These are phyloP conservation scores for Aspergillus pseudonomiae DNA, from an alignment of 2,329 filamentous ascomycete species.

Conservation along the genomic window DNA sequence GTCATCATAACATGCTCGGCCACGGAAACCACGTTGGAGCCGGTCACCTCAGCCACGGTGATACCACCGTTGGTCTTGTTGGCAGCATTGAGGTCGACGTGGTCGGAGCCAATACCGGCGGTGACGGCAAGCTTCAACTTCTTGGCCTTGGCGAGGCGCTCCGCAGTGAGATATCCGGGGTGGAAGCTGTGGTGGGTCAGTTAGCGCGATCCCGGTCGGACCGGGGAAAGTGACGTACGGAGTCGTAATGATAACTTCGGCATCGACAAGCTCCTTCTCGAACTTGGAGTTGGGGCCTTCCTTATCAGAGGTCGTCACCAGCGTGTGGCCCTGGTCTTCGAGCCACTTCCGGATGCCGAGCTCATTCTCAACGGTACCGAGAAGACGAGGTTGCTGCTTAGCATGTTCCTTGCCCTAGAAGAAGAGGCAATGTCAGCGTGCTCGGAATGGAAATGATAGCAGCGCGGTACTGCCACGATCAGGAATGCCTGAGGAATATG, in stretches of 20 bases:
- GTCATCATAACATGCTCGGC: constrained; percentile 99
- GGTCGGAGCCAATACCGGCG: constrained; percentile 96
- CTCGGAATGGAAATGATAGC: no score
- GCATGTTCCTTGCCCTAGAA: constrained; percentile 76
- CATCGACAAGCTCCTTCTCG: constrained; percentile 92
- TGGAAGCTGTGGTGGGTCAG: constrained; percentile 70
- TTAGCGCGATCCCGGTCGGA: neutral
- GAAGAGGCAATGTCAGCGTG: neutral
- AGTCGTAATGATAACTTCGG: constrained; percentile 98
- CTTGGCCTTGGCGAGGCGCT: constrained; percentile 97
- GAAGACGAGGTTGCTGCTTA: constrained; percentile 80
- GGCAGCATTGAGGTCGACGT: constrained; percentile 94
- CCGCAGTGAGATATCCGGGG: constrained; percentile 93
- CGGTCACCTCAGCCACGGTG: constrained; percentile 96
- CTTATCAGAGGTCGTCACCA: constrained; percentile 97
- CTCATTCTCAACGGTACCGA: constrained; percentile 98
- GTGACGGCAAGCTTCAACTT: constrained; percentile 98
- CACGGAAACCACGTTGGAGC: constrained; percentile 97
- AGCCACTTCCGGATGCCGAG: constrained; percentile 97
- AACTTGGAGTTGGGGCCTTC: constrained; percentile 91
- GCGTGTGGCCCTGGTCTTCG: constrained; percentile 92
- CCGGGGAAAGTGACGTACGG: constrained; percentile 61
- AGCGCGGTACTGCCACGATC: neutral
- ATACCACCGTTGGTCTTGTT: constrained; percentile 98
- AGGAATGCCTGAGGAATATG: constrained; percentile 12